phyloP scores from a whole-genome alignment of 1,139 yeast species.

The Meyerozyma sp. region DNA sequence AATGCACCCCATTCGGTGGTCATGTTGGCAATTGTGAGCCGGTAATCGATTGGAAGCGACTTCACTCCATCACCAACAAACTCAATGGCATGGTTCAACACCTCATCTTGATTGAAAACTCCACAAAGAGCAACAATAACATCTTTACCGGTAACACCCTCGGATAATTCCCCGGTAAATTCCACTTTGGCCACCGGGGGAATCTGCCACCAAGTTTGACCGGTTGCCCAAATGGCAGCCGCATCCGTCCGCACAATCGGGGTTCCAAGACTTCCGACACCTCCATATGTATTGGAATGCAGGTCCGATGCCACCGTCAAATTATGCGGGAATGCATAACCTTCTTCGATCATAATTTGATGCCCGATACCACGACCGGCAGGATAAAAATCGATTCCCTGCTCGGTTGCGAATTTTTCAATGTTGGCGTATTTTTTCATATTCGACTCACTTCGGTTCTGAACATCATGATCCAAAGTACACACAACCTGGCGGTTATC shows the following conservation, averaged over 20 bases:
- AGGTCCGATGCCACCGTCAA: slow-evolving; percentile 96
- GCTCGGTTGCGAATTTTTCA: slow-evolving; percentile 80
- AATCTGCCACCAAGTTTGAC: slow-evolving; percentile 99
- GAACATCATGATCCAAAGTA: slow-evolving; percentile 97
- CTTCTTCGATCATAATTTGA: slow-evolving; percentile 98
- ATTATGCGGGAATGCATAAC: slow-evolving; percentile 93
- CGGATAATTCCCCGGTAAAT: slow-evolving; percentile 71
- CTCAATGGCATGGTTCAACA: slow-evolving; percentile 94
- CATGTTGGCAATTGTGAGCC: slow-evolving; percentile 97
- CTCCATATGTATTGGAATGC: slow-evolving; percentile 97
- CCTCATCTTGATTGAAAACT: slow-evolving; percentile 90
- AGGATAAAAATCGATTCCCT: slow-evolving; percentile 95
- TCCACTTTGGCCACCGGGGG: slow-evolving; percentile 98
- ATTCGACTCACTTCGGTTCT: slow-evolving; percentile 84
- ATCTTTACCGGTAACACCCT: slow-evolving; percentile 93
- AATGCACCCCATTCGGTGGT: slow-evolving; percentile 99
- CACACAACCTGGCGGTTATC: slow-evolving; percentile 89
- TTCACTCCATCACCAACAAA: slow-evolving; percentile 84
- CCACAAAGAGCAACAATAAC: slow-evolving; percentile 96
- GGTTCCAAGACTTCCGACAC: slow-evolving; percentile 91
- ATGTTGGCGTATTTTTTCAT: slow-evolving; percentile 82
- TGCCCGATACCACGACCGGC: slow-evolving; percentile 99
- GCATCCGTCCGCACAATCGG: slow-evolving; percentile 98
- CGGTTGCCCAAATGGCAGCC: slow-evolving; percentile 99
- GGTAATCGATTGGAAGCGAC: slow-evolving; percentile 75